phyloP scores from a whole-genome alignment of 2,329 filamentous ascomycete genomes.

The Talaromyces sp. region DNA sequence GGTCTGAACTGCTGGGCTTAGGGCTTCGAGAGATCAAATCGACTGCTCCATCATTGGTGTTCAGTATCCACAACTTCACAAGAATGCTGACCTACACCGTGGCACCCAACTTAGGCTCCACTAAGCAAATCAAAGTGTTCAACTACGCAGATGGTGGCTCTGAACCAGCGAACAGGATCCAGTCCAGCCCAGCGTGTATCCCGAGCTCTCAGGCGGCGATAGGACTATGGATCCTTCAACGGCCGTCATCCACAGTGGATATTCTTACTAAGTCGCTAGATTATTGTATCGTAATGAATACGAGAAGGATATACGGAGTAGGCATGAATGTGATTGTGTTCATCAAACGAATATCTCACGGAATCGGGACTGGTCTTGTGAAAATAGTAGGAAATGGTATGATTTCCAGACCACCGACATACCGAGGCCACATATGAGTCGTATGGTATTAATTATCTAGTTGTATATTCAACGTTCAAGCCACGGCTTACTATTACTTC shows the following conservation, averaged over 20 bases:
- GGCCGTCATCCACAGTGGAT: background rate
- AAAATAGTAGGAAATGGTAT: background rate
- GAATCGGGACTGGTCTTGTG: background rate
- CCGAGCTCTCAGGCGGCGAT: background rate
- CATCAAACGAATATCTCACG: background rate
- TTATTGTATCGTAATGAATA: background rate
- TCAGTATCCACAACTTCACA: background rate
- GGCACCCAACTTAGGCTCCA: background rate
- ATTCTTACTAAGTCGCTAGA: background rate
- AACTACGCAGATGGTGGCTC: background rate
- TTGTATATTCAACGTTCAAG: background rate
- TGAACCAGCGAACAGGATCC: background rate
- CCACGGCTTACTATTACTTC: too few relatives aligned
- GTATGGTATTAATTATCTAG: background rate
- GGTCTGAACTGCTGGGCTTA: background rate
- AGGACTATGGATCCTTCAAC: background rate
- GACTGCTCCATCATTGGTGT: background rate
- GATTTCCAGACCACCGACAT: background rate
- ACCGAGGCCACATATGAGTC: constrained; percentile 1
- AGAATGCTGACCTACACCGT: background rate
- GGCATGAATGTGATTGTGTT: background rate
- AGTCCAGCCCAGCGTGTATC: background rate
- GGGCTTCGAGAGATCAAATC: background rate
- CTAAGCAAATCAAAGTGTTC: background rate
- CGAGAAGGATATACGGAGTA: background rate